A percentile compares a stretch with the other conserved stretches of the same genome.
Evolutionary conservation across 441 rosid species (phyloP).

Genomic region (Daphne laureola): DNA sequence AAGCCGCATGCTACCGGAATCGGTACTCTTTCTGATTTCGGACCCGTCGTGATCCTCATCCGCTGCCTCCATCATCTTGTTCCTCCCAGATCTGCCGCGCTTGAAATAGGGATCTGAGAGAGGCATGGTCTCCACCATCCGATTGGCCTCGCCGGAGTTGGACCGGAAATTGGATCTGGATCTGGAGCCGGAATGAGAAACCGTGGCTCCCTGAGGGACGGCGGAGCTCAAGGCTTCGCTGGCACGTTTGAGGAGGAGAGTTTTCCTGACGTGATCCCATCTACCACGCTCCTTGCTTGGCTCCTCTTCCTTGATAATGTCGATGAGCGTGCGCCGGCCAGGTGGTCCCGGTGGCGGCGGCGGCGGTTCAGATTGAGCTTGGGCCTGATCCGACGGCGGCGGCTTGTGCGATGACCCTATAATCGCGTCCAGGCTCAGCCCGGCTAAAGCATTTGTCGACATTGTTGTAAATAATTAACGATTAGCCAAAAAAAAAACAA

Average conservation of each 20-base stretch:
- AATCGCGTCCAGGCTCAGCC: conserved; percentile 37
- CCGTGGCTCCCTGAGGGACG: conserved; percentile 21
- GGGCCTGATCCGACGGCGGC: conserved; percentile 19
- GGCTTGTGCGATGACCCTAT: conserved; percentile 17
- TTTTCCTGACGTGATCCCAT: conserved; percentile 64
- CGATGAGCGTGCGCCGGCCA: conserved; percentile 35
- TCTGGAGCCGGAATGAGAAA: too few species aligned
- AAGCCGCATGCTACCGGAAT: conserved; percentile 17
- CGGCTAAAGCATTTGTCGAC: conserved; percentile 17
- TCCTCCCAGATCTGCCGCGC: conserved; percentile 51
- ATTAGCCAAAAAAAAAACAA: not conserved
- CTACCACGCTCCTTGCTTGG: conserved; percentile 37
- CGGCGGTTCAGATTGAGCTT: conserved; percentile 16
- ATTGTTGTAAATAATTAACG: not conserved
- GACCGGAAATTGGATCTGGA: conserved; percentile 8
- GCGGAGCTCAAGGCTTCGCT: conserved; percentile 67
- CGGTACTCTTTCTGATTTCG: conserved; percentile 9
- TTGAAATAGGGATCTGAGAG: conserved; percentile 30
- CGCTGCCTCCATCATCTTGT: conserved; percentile 5
- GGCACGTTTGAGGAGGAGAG: conserved; percentile 51
- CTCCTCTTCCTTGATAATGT: conserved; percentile 48
- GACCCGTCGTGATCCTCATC: conserved; percentile 21
- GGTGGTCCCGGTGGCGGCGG: not conserved
- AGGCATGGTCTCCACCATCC: conserved; percentile 15
- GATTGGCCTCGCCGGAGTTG: conserved; percentile 8